Evolutionary conservation across 306 rosid species (phyloP).

Genomic region (Citrullus mucosospermus): DNA sequence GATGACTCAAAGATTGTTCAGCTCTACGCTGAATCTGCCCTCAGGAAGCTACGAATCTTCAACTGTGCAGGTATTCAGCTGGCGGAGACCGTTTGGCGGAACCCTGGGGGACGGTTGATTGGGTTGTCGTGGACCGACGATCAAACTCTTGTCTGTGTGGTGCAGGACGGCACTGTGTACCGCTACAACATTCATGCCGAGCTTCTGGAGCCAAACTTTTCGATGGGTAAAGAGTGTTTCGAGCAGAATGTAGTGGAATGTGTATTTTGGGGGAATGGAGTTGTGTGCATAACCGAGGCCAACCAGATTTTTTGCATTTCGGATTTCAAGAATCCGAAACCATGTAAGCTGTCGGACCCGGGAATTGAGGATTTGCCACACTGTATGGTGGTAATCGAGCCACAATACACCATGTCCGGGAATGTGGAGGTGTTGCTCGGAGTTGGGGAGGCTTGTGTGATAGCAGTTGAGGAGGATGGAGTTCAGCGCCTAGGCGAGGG

Average conservation of each 20-base stretch:
- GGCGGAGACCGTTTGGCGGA: constrained; percentile 74
- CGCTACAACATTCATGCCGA: constrained; percentile 62
- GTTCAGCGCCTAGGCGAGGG: constrained; percentile 63
- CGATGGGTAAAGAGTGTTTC: constrained; percentile 73
- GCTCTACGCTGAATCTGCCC: constrained; percentile 89
- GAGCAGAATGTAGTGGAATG: constrained; percentile 82
- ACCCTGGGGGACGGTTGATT: constrained; percentile 72
- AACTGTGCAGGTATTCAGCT: constrained; percentile 54
- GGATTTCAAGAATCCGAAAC: constrained; percentile 52
- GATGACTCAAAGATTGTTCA: constrained; percentile 98
- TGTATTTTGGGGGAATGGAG: constrained; percentile 77
- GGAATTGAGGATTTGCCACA: constrained; percentile 61
- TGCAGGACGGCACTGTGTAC: constrained; percentile 84
- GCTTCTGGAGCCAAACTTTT: constrained; percentile 52
- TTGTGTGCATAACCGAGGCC: constrained; percentile 69
- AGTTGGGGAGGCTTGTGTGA: constrained; percentile 43
- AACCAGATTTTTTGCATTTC: constrained; percentile 51
- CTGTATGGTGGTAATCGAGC: constrained; percentile 91
- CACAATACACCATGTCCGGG: constrained; percentile 83
- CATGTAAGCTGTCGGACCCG: constrained; percentile 65
- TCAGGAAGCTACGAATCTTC: constrained; percentile 86
- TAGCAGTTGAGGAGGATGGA: constrained; percentile 83
- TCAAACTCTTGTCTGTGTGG: constrained; percentile 63
- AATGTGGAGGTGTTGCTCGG: constrained; percentile 86
- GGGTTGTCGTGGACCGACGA: constrained; percentile 87